Evolutionary conservation across 106 monocot genomes (phyloP), one percentile per base, ranked within the genome.

Genomic region (Narthecium ossifragum): DNA sequence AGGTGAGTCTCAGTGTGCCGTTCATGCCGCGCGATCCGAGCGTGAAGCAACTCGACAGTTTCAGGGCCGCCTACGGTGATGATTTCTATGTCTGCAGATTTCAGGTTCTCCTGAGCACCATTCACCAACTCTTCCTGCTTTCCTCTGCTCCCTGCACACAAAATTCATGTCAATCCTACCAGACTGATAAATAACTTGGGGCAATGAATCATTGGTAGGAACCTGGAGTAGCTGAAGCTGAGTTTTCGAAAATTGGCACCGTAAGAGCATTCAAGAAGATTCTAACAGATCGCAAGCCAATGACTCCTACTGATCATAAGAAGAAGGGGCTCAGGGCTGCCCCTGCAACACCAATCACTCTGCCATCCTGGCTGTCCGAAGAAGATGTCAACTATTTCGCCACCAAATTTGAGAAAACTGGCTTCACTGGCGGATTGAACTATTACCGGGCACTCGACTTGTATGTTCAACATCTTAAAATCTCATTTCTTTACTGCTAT

Each of bases 1-100:
- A 78, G 41, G 78, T 86, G 26, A 81, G 69, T 50, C 60, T 81
- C 0, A 72, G 83, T 51, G 74, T 75, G 3, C 38, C 63, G 2
- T 83, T 49, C 63, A 38, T 21, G 26, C 32, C 64, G 0, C 36
- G 68, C 7, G 18, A 74, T 31, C 68, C 81, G 0, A 13, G 43
- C 2, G 6, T 9, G 50, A 72, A 69, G 51, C 86, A 68, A 0
- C 27, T 75, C 1, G 68, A 70, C 18, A 2, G 3, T 12, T 1
- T 81, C 0, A 63, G 65, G 38, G 32, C 70, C 27, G 0, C 57
- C 28, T 78, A 60, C 25, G 78, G 86, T 3, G 78, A 86, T n/a
- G 55, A 71, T 24, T 69, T 65, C 38, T 79, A 79, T 53, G 57
- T 69, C 12, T 75, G 71, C 67, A 59, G 47, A 14, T 84, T 75